Base-by-base conservation (phyloP, 2,329 filamentous ascomycete species). In the Aspergillus brasiliensis region DNA sequence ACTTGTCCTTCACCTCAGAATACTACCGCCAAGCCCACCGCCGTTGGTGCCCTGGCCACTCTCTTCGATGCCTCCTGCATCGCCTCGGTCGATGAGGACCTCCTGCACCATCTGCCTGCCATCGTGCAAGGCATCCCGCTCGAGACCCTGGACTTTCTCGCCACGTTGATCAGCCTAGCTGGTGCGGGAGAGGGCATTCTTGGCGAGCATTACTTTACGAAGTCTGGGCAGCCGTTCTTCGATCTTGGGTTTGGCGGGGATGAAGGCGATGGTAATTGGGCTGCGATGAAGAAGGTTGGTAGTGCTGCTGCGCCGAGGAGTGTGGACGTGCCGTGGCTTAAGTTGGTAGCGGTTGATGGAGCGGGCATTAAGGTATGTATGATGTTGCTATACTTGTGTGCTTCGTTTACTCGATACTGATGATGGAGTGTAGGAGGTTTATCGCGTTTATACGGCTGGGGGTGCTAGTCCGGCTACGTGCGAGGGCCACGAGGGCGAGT, bases 41-140 rank as follows among this genome's bases (percentile, higher is more conserved):
- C 79, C 8, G 68, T 77, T 37, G 80, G 80, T 8, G 81, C 81
- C 21, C 69, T 77, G n/a, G 81, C 80, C 2, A 75, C 74, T 2
- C 73, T 82, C 3, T 79, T 78, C 62, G 78, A 82, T 44, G 76
- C 67, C 10, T 78, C 78, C 3, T 80, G 77, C 59, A 53, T 77
- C 56, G 76, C 69, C 56, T 54, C 70, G 46, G 56, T 60, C 25
- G 68, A 66, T 56, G 63, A 62, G 19, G 57, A 61, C 8, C 58
- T 77, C 11, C 63, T 75, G 4, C 68, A 74, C 58, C 67, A 72
- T 17, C 56, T 75, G 8, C 67, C 71, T 5, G 56, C 62, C 34
- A 31, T 67, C 28, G 21, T 70, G n/a, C 60, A 58, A n/a, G 19
- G 56, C 13, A 58, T 70, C 19, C 49, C 71, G 8, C 51, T 68